Evolutionary conservation across 495 filamentous ascomycete genomes (phyloP).

Genomic region (Staphylotrichum tortipilum): DNA sequence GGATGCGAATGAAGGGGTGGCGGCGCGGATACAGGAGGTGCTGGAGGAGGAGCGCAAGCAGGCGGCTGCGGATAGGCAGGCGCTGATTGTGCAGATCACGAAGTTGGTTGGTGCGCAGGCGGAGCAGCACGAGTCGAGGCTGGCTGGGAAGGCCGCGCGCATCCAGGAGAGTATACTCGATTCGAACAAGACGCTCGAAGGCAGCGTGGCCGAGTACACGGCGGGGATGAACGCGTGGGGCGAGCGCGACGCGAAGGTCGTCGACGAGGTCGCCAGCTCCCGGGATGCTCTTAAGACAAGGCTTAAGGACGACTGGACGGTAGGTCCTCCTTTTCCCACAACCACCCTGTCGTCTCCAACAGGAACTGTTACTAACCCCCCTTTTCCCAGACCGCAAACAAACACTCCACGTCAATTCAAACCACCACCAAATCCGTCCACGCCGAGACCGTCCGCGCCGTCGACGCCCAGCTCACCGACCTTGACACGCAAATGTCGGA

Average conservation of each 20-base stretch:
- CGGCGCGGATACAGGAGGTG: conserved; percentile 58
- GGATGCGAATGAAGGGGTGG: conserved; percentile 55
- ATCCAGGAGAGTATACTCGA: conserved; percentile 55
- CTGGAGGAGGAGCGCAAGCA: conserved; percentile 66
- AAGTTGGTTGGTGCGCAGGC: conserved; percentile 63
- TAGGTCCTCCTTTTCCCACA: conserved; percentile 36
- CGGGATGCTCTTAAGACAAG: conserved; percentile 67
- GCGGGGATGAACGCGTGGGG: conserved; percentile 70
- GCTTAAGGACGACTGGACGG: conserved; percentile 82
- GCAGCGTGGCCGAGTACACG: conserved; percentile 54
- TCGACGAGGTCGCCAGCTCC: conserved; percentile 62
- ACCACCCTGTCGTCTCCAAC: no score
- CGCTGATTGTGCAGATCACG: conserved; percentile 67
- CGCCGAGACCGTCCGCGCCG: conserved; percentile 82
- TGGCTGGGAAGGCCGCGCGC: conserved; percentile 50
- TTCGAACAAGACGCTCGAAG: conserved; percentile 54
- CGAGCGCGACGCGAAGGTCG: conserved; percentile 55
- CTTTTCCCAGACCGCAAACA: conserved; percentile 56
- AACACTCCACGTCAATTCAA: conserved; percentile 71
- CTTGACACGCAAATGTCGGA: conserved; percentile 80
- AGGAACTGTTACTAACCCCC: conserved; percentile 4
- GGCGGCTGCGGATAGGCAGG: conserved; percentile 64
- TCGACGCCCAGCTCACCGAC: conserved; percentile 78
- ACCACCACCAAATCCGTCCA: conserved; percentile 78
- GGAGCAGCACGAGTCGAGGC: conserved; percentile 61